A percentile compares a stretch with the other conserved stretches of the same genome.
Evolutionary conservation across 805 yeast species (phyloP).

Genomic region (Myxozyma mucilagina): DNA sequence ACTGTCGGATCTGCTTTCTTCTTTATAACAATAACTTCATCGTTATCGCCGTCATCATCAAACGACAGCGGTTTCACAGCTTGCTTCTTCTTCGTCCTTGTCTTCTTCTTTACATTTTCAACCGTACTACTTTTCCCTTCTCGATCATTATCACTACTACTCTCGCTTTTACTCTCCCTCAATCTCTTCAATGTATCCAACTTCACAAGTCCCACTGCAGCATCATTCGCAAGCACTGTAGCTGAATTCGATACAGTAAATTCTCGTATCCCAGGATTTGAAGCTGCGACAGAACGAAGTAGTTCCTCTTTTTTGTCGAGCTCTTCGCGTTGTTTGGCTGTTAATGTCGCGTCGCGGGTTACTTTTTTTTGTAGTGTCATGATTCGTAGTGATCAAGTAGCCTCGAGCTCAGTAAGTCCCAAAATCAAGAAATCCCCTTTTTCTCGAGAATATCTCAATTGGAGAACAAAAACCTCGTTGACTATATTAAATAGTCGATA

Average conservation of each 20-base stretch:
- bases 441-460: not conserved
- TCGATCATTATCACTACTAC: not conserved
- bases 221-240: slow-evolving; percentile 10
- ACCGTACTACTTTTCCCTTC: not conserved
- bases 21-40: slow-evolving; percentile 14
- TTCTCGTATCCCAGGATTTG: slow-evolving; percentile 17
- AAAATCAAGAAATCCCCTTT: not conserved
- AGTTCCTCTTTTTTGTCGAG: not conserved
- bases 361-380: not conserved
- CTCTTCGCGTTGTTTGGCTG: slow-evolving; percentile 10
- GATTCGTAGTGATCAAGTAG: not conserved
- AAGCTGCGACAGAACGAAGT: slow-evolving; percentile 12
- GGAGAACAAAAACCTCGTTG: not conserved
- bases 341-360: not conserved
- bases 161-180: slow-evolving; percentile 6
- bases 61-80: slow-evolving; percentile 2
- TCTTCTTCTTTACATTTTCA: not conserved
- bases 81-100: slow-evolving; percentile 12
- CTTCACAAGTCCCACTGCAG: slow-evolving; percentile 22
- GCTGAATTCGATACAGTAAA: slow-evolving; percentile 5
- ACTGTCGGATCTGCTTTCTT: slow-evolving; percentile 30
- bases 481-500: too few species aligned
- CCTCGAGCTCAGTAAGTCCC: not conserved
- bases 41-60: slow-evolving; percentile 14
- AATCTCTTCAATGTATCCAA: slow-evolving; percentile 9